Base-by-base conservation (phyloP, 257 asterid genomes). In the Buddleja alternifolia region DNA sequence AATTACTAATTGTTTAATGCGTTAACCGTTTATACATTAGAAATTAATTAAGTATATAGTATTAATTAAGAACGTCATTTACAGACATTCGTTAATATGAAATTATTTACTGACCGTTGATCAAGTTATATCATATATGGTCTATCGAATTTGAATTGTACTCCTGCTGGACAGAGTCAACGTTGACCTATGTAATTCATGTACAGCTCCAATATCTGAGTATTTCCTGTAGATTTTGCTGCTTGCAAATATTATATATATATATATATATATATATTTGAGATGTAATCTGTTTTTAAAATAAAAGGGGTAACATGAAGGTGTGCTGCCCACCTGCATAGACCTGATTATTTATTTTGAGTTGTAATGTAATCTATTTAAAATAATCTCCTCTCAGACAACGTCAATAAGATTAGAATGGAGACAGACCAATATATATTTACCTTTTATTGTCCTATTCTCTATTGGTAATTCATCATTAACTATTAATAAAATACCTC, bases 281-380 rank as follows among this genome's bases (percentile, higher is more conserved):
- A n/a, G n/a, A n/a, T n/a, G n/a, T n/a, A n/a, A n/a, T n/a, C n/a
- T n/a, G n/a, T n/a, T n/a, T n/a, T 29, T 29, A 11, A 14, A 37
- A 36, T 7, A 36, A 4, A 17, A 8, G 10, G 7, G 32, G 14
- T 17, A 51, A 65, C 37, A 6, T 10, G 48, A 66, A 53, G 63
- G 63, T 32, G 78, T 66, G 73, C 78, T 39, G 73, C 64, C 73
- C 78, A 65, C 57, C 11, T 57, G 25, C 46, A n/a, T 41, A 67
- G 51, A 37, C 50, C 56, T 65, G 24, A 20, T 66, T 41, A 8
- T 34, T 58, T 58, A 8, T 58, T 58, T 58, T 32, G 16, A 40
- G 7, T 14, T 51, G 6, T 7, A 20, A 20, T 37, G 25, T 37
- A 66, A 36, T 36, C 36, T 39, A 10, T 37, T 20, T 23, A 21